Percentiles rank a stretch among this genome's conserved stretches.
phyloP scores from a whole-genome alignment of 768 basidiomycete genomes.

The Basidioascus undulatus region DNA sequence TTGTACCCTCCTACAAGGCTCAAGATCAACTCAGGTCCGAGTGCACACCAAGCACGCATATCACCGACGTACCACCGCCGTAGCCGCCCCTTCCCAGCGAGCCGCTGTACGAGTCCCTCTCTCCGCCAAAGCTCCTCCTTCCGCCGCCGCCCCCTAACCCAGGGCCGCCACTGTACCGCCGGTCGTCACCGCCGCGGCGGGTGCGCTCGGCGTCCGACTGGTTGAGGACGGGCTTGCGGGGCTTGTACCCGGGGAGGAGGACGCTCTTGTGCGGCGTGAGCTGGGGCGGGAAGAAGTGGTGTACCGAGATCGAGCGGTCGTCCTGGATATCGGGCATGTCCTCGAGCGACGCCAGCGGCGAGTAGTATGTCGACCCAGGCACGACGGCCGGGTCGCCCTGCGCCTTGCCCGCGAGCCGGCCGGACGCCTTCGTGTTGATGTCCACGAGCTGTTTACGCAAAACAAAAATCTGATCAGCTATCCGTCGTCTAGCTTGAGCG shows the following conservation, averaged over 20 bases:
- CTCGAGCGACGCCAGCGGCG: constrained; percentile 32
- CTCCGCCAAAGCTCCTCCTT: too few relatives aligned
- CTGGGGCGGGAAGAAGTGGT: constrained; percentile 77
- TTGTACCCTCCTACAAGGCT: constrained; percentile 12
- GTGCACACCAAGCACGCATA: constrained; percentile 18
- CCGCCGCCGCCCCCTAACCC: constrained; percentile 10
- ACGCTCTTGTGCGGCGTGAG: constrained; percentile 60
- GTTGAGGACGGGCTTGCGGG: constrained; percentile 34
- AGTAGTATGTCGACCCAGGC: constrained; percentile 72
- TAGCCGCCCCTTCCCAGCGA: constrained; percentile 4
- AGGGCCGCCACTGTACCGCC: constrained; percentile 13
- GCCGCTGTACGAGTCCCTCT: too few relatives aligned
- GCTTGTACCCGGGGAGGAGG: constrained; percentile 46
- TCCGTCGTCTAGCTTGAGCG: not conserved
- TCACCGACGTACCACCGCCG: constrained; percentile 12
- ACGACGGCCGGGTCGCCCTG: constrained; percentile 68
- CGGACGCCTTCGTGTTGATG: constrained; percentile 42
- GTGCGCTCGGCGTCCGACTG: constrained; percentile 45
- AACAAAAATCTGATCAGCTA: not conserved
- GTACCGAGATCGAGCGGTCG: constrained; percentile 64
- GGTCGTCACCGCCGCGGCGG: constrained; percentile 21
- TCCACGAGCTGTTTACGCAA: constrained; percentile 43
- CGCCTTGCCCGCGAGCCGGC: constrained; percentile 56
- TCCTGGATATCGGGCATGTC: constrained; percentile 55
- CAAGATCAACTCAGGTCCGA: too few relatives aligned